These are phyloP conservation scores for Backusella westeae DNA, from an alignment of 192 early-diverging fungal species.

Conservation along the genomic window DNA sequence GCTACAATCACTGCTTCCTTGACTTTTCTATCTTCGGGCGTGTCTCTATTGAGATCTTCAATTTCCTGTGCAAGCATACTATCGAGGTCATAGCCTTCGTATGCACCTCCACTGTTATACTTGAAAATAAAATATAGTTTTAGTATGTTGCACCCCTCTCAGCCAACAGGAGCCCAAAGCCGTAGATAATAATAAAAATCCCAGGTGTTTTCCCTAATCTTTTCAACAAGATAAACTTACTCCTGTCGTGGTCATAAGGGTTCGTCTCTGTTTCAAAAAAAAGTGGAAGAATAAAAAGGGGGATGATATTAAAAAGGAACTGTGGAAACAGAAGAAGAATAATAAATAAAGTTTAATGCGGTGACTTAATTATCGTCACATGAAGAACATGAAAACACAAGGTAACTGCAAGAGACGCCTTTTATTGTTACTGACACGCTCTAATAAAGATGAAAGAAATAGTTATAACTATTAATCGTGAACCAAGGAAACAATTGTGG, in stretches of 20 bases:
- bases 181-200: neutral
- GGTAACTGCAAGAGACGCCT: neutral
- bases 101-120: neutral
- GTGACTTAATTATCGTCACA: neutral
- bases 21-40: constrained; percentile 22
- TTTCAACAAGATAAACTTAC: neutral
- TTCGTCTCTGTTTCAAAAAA: neutral
- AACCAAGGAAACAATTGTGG: constrained; percentile 6
- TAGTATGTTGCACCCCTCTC: neutral
- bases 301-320: neutral
- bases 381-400: neutral
- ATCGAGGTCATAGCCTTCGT: constrained; percentile 12
- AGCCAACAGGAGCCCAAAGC: neutral
- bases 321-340: neutral
- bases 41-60: constrained; percentile 32
- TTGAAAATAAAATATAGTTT: neutral
- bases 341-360: neutral
- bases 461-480: neutral
- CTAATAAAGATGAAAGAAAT: neutral
- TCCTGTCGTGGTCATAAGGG: neutral
- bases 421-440: neutral
- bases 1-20: constrained; percentile 29
- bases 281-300: neutral
- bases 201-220: neutral
- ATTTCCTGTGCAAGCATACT: constrained; percentile 23